Base-by-base conservation (phyloP, 1,284 basidiomycete genomes). In the Thelephora terrestris region DNA sequence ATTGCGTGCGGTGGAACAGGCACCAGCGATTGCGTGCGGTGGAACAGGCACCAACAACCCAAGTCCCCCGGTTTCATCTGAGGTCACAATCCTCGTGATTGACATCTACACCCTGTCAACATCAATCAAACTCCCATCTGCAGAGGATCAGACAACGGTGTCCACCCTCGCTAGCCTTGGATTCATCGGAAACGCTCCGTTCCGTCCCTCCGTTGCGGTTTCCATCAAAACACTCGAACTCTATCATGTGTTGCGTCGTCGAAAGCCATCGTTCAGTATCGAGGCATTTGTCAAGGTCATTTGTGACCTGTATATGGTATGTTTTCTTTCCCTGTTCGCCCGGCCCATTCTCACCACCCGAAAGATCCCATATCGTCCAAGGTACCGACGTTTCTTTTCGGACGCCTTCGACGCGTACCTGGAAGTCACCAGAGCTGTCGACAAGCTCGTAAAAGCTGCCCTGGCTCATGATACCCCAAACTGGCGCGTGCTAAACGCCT, bases 361-460 rank as follows among this genome's bases (percentile, higher is more conserved):
- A 2, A n/a, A 57, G 54, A 47, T 55, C 2, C 51, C 52, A 1
- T 57, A 50, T 25, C 43, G 47, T 1, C 52, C 47, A 2, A 35
- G 16, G 2, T 52, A 24, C 5, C 51, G 48, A 20, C 47, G 34
- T 3, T 32, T 45, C 4, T 59, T 66, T 20, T 55, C 61, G 0
- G 54, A 58, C 16, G 51, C 61, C 0, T 66, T 59, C 46, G 63
- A 69, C 38, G 20, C n/a, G n/a, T 69, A 67, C 45, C 50, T 66
- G 1, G 47, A 48, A 2, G 52, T 68, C 6, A 46, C 47, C 0
- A 50, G 48, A 0, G 35, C 18, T 0, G 51, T 64, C 3, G 46
- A 56, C 4, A 10, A 47, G 4, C 49, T 24, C 0, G 55, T 68
- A 23, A 34, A 52, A 9, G 12, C 2, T 0, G 52, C 46, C 0